Evolutionary conservation across 768 basidiomycete genomes (phyloP), one percentile per base, ranked within the genome.

Genomic region (Pleurotus tuber-regium): DNA sequence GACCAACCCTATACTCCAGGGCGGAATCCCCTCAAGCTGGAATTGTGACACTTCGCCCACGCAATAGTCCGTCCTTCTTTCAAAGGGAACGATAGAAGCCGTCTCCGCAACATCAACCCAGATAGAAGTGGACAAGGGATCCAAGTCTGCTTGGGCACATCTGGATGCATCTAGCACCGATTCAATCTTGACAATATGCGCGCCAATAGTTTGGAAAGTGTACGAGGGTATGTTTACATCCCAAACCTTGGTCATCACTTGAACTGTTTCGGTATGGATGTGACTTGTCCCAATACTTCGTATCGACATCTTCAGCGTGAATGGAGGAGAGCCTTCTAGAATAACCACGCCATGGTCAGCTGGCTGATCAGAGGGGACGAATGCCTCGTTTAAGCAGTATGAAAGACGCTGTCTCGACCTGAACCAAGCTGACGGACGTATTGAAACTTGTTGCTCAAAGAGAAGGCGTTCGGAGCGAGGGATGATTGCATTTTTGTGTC

Each of bases 61-160:
- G 68, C 97, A 99, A 54, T 89, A 85, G 61, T 98, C 86, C 58
- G 76, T 76, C 51, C 83, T 77, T 51, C 85, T 73, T 59, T 89
- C 87, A 58, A 93, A 82, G 4, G 96, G 87, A 40, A 92, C 78
- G 50, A 99, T 93, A 10, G 91, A 84, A 7, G 97, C 97, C 1
- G 92, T 92, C 68, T 99, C 97, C 2, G 93, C 91, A n/a, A 98
- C 93, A 58, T 98, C 92, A 10, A 94, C 80, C 86, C 87, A 89
- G 31, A 90, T 77, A 14, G 82, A 81, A 48, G 80, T 76, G 26
- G 69, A 69, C 29, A 79, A 64, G 2, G 83, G 82, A 54, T 89
- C 82, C 11, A 87, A 72, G 29, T 78, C 72, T 11, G 83, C 79
- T 51, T 92, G 86, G 44, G 84, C 86, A 67, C 97, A 98, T 26